These are phyloP conservation scores for Alternaria arbusti DNA, from an alignment of 2,329 filamentous ascomycete species.

Conservation along the genomic window DNA sequence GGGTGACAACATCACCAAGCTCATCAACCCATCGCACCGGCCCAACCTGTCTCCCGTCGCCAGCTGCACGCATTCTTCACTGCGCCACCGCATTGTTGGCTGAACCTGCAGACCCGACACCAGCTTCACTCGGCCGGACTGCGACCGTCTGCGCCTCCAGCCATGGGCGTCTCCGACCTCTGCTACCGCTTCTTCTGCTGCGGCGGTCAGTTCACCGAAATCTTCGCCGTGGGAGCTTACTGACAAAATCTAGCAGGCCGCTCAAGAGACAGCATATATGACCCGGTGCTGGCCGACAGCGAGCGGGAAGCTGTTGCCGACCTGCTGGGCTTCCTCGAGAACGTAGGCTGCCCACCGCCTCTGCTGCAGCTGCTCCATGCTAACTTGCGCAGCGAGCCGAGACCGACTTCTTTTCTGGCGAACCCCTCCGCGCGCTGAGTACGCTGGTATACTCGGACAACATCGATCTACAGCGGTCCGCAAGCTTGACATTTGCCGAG, in stretches of 20 bases:
- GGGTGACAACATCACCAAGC: constrained; percentile 11
- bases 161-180: constrained; percentile 46
- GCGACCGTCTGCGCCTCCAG: constrained; percentile 29
- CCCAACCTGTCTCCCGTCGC: constrained; percentile 10
- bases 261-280: constrained; percentile 56
- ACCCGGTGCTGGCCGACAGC: constrained; percentile 82
- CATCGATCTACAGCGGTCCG: constrained; percentile 95
- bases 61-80: constrained; percentile 17
- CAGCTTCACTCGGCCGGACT: constrained; percentile 22
- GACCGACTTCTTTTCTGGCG: constrained; percentile 97
- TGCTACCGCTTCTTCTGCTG: constrained; percentile 46
- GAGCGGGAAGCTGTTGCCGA: constrained; percentile 97
- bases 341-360: constrained; percentile 62
- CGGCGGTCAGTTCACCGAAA: constrained; percentile 37
- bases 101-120: background rate
- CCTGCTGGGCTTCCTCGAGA: constrained; percentile 92
- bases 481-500: constrained; percentile 97
- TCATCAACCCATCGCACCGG: constrained; percentile 12
- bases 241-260: constrained; percentile 47
- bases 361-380: constrained; percentile 28
- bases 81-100: constrained; percentile 1
- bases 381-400: constrained; percentile 75
- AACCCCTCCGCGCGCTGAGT: constrained; percentile 89
- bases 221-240: constrained; percentile 10
- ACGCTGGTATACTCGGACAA: constrained; percentile 99